Evolutionary conservation across 1,284 basidiomycete species (phyloP).

Genomic region (Hymenochaete sp.): DNA sequence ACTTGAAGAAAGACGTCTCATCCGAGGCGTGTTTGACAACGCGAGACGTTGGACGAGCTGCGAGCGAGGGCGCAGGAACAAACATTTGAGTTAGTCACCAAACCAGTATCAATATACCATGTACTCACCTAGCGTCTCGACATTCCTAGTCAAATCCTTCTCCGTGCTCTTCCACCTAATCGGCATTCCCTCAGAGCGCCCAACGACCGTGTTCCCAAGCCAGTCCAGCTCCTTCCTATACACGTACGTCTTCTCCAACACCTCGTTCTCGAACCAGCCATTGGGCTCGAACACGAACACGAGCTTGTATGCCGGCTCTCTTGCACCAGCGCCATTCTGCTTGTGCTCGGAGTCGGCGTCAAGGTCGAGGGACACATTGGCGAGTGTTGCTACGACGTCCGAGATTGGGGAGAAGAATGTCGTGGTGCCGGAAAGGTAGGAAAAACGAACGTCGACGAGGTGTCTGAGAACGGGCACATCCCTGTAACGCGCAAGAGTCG

Average conservation of each 20-base stretch:
- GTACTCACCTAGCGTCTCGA: too few species aligned
- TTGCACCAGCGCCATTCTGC: too few species aligned
- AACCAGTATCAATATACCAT: constrained; percentile 88
- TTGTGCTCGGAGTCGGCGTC: constrained; percentile 38
- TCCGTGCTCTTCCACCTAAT: constrained; percentile 99
- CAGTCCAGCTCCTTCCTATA: constrained; percentile 94
- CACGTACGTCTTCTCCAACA: constrained; percentile 89
- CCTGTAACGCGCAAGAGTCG: too few species aligned
- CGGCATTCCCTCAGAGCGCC: constrained; percentile 84
- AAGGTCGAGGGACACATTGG: too few species aligned
- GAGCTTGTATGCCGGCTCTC: constrained; percentile 87
- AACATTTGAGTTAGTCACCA: too few species aligned
- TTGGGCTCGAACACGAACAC: constrained; percentile 77
- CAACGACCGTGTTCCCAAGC: constrained; percentile 91
- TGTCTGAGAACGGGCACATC: constrained; percentile 74
- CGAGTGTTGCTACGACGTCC: too few species aligned
- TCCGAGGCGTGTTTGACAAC: constrained; percentile 85
- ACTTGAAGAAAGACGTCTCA: constrained; percentile 95
- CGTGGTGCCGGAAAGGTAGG: too few species aligned
- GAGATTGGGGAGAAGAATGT: too few species aligned
- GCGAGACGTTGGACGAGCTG: too few species aligned
- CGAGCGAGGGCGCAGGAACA: too few species aligned
- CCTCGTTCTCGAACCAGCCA: constrained; percentile 81
- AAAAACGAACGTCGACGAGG: constrained; percentile 61
- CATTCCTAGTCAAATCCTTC: constrained; percentile 96